A percentile compares a stretch with the other conserved stretches of the same genome.
Conservation (phyloP, 495 filamentous ascomycete genomes). For the Thermothielavioides terrestris region DNA sequence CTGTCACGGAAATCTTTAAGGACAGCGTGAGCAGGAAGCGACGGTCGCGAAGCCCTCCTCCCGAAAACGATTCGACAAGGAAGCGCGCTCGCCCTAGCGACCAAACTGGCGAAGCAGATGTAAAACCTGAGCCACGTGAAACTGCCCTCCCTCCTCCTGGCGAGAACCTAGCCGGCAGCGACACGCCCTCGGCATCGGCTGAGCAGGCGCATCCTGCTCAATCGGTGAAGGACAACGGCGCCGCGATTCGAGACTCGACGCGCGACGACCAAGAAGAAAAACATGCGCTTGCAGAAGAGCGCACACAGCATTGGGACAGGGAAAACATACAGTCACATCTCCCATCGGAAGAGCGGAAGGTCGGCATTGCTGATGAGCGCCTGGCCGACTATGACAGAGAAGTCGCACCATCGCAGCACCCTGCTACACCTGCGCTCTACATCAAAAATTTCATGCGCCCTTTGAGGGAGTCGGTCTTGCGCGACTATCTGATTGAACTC, state of each 20-base stretch:
- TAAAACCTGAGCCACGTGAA: neutral
- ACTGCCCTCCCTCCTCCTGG: neutral
- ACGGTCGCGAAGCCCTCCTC: slow-evolving; percentile 55
- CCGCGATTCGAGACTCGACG: slow-evolving; percentile 3
- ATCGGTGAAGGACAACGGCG: neutral
- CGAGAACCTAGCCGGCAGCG: neutral
- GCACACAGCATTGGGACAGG: neutral
- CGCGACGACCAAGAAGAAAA: neutral
- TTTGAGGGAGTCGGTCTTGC: slow-evolving; percentile 55
- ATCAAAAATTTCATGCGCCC: slow-evolving; percentile 89
- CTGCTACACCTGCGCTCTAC: slow-evolving; percentile 78
- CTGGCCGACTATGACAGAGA: slow-evolving; percentile 27
- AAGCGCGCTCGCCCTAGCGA: slow-evolving; percentile 37
- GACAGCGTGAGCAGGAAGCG: slow-evolving; percentile 67
- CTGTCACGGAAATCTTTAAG: slow-evolving; percentile 32
- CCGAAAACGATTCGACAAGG: slow-evolving; percentile 32
- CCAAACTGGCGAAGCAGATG: slow-evolving; percentile 7
- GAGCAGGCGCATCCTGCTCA: neutral
- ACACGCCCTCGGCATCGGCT: neutral
- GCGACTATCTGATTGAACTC: slow-evolving; percentile 57
- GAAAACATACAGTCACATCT: neutral
- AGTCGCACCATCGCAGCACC: slow-evolving; percentile 64
- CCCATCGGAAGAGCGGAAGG: neutral
- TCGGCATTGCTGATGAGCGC: neutral
- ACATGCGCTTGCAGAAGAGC: neutral